phyloP scores from a whole-genome alignment of 164 flowering plant genomes.

The Litsea cubeba region DNA sequence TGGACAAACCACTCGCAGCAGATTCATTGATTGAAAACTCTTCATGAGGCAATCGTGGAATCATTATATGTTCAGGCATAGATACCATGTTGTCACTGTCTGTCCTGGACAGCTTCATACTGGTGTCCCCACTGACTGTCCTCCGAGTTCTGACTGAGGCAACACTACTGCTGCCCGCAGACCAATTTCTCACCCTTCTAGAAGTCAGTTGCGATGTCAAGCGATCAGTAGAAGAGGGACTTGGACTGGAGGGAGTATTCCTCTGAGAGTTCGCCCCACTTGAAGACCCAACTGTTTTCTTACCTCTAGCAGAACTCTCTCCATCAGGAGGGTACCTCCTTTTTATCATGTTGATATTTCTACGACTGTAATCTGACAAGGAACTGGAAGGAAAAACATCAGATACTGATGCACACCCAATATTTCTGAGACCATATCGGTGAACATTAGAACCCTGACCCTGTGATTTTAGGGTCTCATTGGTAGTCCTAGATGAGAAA shows the following conservation, averaged over 20 bases:
- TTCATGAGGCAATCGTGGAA: conserved; percentile 23
- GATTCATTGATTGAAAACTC: conserved; percentile 18
- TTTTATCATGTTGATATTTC: conserved; percentile 26
- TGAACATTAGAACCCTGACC: conserved; percentile 23
- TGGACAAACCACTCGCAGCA: conserved; percentile 23
- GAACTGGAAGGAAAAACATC: conserved; percentile 45
- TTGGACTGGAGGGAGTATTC: conserved; percentile 10
- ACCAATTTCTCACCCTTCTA: conserved; percentile 36
- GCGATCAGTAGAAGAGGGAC: conserved; percentile 32
- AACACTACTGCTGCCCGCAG: conserved; percentile 25
- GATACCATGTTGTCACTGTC: conserved; percentile 26
- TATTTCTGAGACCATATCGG: conserved; percentile 46
- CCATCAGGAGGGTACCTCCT: conserved; percentile 41
- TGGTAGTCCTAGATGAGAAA: conserved; percentile 27
- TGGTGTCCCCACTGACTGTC: conserved; percentile 27
- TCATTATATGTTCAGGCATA: conserved; percentile 18
- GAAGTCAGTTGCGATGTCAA: conserved; percentile 25
- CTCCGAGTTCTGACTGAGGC: conserved; percentile 53
- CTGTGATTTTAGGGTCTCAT: conserved; percentile 13
- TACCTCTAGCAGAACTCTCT: conserved; percentile 55
- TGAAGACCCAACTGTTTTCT: conserved; percentile 34
- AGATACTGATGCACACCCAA: conserved; percentile 49
- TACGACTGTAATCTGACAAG: conserved; percentile 39
- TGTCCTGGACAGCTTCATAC: conserved; percentile 34
- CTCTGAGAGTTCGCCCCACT: conserved; percentile 22